These are phyloP conservation scores for Pythium vanterpoolii DNA, from an alignment of 352 stramenopile genomes.

Conservation along the genomic window DNA sequence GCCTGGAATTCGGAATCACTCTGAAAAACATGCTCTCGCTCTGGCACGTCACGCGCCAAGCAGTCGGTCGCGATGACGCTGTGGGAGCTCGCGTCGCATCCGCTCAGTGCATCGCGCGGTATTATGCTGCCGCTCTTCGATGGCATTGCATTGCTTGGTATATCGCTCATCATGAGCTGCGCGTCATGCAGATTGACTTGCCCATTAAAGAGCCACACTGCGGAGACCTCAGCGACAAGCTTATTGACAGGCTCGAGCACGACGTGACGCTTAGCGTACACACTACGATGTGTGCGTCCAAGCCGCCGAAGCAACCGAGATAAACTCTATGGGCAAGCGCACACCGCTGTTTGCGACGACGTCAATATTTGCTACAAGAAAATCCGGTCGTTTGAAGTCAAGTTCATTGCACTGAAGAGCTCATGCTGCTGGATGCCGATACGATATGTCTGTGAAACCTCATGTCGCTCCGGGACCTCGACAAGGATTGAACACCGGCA, in stretches of 20 bases:
- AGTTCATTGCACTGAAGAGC: slow-evolving; percentile 51
- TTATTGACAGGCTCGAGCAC: slow-evolving; percentile 31
- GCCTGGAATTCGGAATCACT: not conserved
- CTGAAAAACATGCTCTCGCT: slow-evolving; percentile 20
- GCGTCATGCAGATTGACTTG: slow-evolving; percentile 45
- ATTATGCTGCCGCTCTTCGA: slow-evolving; percentile 68
- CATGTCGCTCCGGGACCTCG: slow-evolving; percentile 45
- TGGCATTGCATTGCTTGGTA: slow-evolving; percentile 48
- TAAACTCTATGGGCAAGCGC: slow-evolving; percentile 21
- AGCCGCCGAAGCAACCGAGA: slow-evolving; percentile 28
- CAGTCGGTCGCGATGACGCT: slow-evolving; percentile 17
- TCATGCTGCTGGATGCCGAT: slow-evolving; percentile 79
- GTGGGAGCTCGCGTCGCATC: slow-evolving; percentile 18
- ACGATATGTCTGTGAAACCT: slow-evolving; percentile 61
- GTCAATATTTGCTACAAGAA: slow-evolving; percentile 37
- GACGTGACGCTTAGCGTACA: slow-evolving; percentile 43
- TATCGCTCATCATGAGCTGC: slow-evolving; percentile 63
- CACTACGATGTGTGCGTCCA: slow-evolving; percentile 59
- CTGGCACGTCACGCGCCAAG: not conserved
- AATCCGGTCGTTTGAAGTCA: slow-evolving; percentile 64
- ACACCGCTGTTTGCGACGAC: slow-evolving; percentile 47
- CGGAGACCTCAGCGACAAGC: slow-evolving; percentile 45
- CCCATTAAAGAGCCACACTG: slow-evolving; percentile 71
- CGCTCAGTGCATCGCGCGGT: slow-evolving; percentile 37
- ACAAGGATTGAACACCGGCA: slow-evolving; percentile 54